phyloP scores from a whole-genome alignment of 305 asterid genomes.

The Solanum hybrid region DNA sequence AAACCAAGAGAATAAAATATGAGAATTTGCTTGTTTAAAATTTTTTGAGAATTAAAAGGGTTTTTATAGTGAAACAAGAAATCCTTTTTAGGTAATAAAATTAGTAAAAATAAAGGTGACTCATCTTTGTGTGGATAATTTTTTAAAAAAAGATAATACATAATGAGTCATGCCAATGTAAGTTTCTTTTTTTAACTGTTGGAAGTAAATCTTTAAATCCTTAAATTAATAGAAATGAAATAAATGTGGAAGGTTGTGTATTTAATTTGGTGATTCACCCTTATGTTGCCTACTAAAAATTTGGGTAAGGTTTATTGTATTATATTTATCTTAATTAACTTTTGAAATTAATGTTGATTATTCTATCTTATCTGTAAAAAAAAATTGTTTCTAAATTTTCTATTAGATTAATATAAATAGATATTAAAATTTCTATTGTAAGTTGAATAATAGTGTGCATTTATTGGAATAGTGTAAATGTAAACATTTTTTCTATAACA shows the following conservation, averaged over 20 bases:
- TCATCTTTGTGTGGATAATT: neutral
- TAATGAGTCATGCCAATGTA: neutral
- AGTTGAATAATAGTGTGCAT: neutral
- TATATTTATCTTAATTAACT: neutral
- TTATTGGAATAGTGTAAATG: neutral
- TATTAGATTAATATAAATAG: neutral
- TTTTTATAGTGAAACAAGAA: slow-evolving; percentile 4
- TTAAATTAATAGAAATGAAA: neutral
- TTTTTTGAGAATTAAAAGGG: neutral
- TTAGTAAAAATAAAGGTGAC: neutral
- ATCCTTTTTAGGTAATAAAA: neutral
- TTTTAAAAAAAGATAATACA: neutral
- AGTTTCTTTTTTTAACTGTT: neutral
- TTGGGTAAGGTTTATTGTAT: neutral
- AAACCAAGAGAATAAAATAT: neutral
- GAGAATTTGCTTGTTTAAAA: neutral
- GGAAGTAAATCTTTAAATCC: neutral
- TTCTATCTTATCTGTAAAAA: neutral
- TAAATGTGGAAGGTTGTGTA: neutral
- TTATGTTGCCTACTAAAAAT: neutral
- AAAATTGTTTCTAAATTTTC: neutral
- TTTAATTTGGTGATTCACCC: neutral
- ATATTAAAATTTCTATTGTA: neutral
- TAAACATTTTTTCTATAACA: neutral
- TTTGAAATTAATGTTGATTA: too few species aligned